Evolutionary conservation across 2,329 filamentous ascomycete species (phyloP).

Genomic region (Biscogniauxia marginata): DNA sequence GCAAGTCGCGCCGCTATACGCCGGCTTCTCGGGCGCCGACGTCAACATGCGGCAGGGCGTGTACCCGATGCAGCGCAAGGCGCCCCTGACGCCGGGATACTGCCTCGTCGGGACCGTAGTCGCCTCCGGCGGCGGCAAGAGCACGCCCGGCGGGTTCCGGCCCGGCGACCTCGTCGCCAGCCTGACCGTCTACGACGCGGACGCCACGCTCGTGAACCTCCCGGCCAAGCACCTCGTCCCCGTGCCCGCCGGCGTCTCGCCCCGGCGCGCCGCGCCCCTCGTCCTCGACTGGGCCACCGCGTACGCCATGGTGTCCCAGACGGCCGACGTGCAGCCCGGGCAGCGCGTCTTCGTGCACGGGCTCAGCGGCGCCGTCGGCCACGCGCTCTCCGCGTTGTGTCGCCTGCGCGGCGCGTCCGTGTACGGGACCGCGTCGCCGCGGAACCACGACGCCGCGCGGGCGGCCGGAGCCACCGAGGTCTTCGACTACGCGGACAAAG

Average conservation of each 20-base stretch:
- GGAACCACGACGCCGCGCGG: slow-evolving; percentile 43
- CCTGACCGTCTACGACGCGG: slow-evolving; percentile 41
- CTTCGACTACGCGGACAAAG: slow-evolving; percentile 48
- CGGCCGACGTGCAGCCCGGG: slow-evolving; percentile 40
- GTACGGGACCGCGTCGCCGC: slow-evolving; percentile 47
- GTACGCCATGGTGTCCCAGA: slow-evolving; percentile 35
- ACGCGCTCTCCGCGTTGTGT: slow-evolving; percentile 41
- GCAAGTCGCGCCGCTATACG: slow-evolving; percentile 9
- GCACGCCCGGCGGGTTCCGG: slow-evolving; percentile 25
- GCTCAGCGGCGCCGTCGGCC: slow-evolving; percentile 49
- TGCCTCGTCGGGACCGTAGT: slow-evolving; percentile 44
- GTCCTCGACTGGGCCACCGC: slow-evolving; percentile 47
- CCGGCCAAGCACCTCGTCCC: slow-evolving; percentile 45
- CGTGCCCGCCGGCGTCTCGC: slow-evolving; percentile 41
- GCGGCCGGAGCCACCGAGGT: slow-evolving; percentile 38
- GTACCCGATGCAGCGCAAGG: slow-evolving; percentile 45
- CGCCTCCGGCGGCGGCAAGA: slow-evolving; percentile 35
- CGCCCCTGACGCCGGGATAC: slow-evolving; percentile 50
- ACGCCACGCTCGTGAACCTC: slow-evolving; percentile 46
- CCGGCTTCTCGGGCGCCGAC: slow-evolving; percentile 45
- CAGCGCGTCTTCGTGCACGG: slow-evolving; percentile 51
- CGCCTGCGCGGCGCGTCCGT: slow-evolving; percentile 44
- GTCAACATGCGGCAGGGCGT: slow-evolving; percentile 48
- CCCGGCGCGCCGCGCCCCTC: slow-evolving; percentile 40
- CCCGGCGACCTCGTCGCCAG: slow-evolving; percentile 36